phyloP scores from a whole-genome alignment of 2,329 filamentous ascomycete species.

The Aspergillus novofumigatus region DNA sequence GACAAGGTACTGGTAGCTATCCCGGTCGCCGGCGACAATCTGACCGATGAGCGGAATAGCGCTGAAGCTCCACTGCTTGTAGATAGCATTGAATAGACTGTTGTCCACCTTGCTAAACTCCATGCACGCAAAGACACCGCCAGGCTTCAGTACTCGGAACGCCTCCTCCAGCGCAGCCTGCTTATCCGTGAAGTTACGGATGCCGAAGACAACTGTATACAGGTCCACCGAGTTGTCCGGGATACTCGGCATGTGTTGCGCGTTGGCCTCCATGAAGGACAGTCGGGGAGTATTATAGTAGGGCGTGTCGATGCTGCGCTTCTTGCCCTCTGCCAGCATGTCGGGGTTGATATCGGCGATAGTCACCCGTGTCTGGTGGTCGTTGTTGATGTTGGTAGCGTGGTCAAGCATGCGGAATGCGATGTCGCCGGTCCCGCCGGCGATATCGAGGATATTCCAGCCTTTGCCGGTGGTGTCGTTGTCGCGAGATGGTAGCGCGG shows the following conservation, averaged over 20 bases:
- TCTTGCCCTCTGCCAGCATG: constrained; percentile 85
- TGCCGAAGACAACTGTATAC: constrained; percentile 96
- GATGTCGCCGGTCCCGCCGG: constrained; percentile 95
- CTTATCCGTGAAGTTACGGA: constrained; percentile 95
- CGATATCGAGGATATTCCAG: constrained; percentile 86
- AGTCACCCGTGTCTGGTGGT: constrained; percentile 76
- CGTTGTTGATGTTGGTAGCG: constrained; percentile 73
- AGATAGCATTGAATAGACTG: constrained; percentile 73
- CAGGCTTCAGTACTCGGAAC: constrained; percentile 83
- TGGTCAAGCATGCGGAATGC: constrained; percentile 94
- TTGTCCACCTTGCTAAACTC: constrained; percentile 88
- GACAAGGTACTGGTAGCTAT: constrained; percentile 97
- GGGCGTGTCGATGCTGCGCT: constrained; percentile 64
- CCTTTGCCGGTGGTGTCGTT: constrained; percentile 38
- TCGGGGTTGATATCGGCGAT: constrained; percentile 94
- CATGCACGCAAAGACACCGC: constrained; percentile 91
- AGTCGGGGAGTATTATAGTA: constrained; percentile 54
- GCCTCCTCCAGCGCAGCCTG: constrained; percentile 77
- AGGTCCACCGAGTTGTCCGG: constrained; percentile 74
- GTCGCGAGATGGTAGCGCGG: constrained; percentile 37
- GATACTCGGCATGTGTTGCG: constrained; percentile 66
- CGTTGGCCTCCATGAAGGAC: constrained; percentile 86
- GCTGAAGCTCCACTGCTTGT: constrained; percentile 93
- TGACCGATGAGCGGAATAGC: constrained; percentile 95
- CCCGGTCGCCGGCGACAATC: constrained; percentile 85